phyloP scores from a whole-genome alignment of 139 green algal species.

The Limnomonas spitsbergensis region DNA sequence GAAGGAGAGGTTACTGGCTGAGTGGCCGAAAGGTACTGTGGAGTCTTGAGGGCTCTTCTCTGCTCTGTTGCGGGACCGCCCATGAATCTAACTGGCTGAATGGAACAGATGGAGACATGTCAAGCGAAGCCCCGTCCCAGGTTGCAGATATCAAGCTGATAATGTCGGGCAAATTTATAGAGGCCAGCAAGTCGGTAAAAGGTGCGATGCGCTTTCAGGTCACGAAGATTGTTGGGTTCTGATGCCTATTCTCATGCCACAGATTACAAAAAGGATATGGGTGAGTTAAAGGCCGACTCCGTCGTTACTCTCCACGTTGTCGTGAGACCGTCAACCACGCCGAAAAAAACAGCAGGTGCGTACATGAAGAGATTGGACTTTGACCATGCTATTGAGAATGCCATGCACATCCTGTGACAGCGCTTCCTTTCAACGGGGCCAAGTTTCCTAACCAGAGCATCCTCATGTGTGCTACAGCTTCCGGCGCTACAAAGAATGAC shows the following conservation, averaged over 20 bases:
- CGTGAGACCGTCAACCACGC: too few species aligned
- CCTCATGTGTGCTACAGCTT: too few species aligned
- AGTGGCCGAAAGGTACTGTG: constrained; percentile 43
- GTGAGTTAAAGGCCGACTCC: constrained; percentile 46
- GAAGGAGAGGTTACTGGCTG: constrained; percentile 36
- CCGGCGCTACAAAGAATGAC: too few species aligned
- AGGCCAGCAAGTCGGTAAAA: constrained; percentile 33
- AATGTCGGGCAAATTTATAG: constrained; percentile 47
- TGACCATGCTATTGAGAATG: too few species aligned
- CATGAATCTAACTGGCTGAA: too few species aligned
- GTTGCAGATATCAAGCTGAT: constrained; percentile 44
- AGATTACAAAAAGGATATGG: constrained; percentile 52
- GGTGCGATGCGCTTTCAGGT: constrained; percentile 14
- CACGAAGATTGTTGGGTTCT: not conserved
- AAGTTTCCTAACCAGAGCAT: too few species aligned
- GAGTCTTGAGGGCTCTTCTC: too few species aligned
- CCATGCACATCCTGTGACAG: too few species aligned
- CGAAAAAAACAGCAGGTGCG: too few species aligned
- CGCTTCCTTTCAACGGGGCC: too few species aligned
- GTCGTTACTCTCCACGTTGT: constrained; percentile 54
- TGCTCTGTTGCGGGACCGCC: too few species aligned
- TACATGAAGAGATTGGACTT: too few species aligned
- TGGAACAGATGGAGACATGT: constrained; percentile 34
- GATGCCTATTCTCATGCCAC: not conserved
- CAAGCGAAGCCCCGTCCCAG: constrained; percentile 25